Evolutionary conservation across 2,329 filamentous ascomycete genomes (phyloP), one percentile per base, ranked within the genome.

Genomic region (Erysiphe pulchra): DNA sequence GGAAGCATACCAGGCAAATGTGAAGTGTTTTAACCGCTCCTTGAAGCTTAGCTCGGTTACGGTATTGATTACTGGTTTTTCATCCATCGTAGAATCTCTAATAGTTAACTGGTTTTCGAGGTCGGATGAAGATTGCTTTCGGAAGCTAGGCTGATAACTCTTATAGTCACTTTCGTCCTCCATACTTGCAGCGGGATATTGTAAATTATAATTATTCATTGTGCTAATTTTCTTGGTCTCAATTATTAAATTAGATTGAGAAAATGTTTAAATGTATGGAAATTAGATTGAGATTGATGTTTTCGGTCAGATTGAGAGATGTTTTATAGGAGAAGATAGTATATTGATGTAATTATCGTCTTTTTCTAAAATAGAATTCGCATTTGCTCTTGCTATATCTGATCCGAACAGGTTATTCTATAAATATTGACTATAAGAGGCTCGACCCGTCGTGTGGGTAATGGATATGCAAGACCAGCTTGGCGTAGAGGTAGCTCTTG

Each of bases 1-100:
- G 31, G 74, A 63, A 1, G 77, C 79, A 59, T 77, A 86, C 77
- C 78, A 83, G 10, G 52, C 53, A 48, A 53, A 49, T 16, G 53
- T 55, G 33, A 55, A 54, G 44, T 54, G 53, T 38, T 54, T 49
- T 30, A 56, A 48, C 4, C 54, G 48, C 41, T 53, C 50, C 33
- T 52, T 44, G 17, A 52, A 37, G 2, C 47, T 47, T 5, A 55
- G 33, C 33, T 52, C 47, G 11, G 48, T 48, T 48, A 47, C 46
- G 16, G 48, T 41, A 1, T 39, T 50, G n/a, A 40, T 24, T 32
- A 48, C 50, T 9, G 4, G 16, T 36, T 44, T 44, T 32, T 44
- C 42, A 36, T 44, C 18, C 11, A 18, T 20, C 10, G 31, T 9
- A 6, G 24, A 12, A 18, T 33, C 30, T 34, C 31, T 17, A 12